Conservation (phyloP, 352 stramenopile genomes). For the Phytophthora pluvialis region DNA sequence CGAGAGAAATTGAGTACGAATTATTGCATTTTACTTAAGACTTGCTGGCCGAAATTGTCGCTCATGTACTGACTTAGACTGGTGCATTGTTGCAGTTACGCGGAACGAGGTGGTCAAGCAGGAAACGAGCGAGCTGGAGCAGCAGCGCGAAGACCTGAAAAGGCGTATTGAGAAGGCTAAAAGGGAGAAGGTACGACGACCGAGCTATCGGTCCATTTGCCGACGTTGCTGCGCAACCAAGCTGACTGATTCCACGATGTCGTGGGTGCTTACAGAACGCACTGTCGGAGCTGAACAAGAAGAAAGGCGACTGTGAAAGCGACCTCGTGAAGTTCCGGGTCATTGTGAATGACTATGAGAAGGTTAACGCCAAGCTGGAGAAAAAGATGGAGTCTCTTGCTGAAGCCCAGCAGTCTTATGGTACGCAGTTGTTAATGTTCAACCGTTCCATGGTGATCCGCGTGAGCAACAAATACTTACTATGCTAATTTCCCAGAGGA, state of each 20-base stretch:
- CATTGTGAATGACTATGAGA: constrained; percentile 86
- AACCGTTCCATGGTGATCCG: not conserved
- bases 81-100: constrained; percentile 37
- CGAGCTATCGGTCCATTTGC: not conserved
- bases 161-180: constrained; percentile 75
- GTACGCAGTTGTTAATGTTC: constrained; percentile 32
- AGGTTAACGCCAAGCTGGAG: constrained; percentile 78
- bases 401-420: constrained; percentile 76
- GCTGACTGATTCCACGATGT: constrained; percentile 2
- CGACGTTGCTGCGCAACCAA: not conserved
- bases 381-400: constrained; percentile 90
- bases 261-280: constrained; percentile 42
- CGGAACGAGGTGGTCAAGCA: constrained; percentile 62
- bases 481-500: constrained; percentile 45
- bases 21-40: not conserved
- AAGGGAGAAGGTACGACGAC: constrained; percentile 57
- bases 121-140: constrained; percentile 58
- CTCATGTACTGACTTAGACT: constrained; percentile 14
- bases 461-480: constrained; percentile 6
- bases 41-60: not conserved
- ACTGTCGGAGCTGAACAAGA: constrained; percentile 82
- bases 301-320: constrained; percentile 84
- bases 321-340: constrained; percentile 94
- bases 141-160: constrained; percentile 62
- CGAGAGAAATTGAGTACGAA: constrained; percentile 53